Evolutionary conservation across 139 green algal genomes (phyloP).

Genomic region (Asterochloris erici): DNA sequence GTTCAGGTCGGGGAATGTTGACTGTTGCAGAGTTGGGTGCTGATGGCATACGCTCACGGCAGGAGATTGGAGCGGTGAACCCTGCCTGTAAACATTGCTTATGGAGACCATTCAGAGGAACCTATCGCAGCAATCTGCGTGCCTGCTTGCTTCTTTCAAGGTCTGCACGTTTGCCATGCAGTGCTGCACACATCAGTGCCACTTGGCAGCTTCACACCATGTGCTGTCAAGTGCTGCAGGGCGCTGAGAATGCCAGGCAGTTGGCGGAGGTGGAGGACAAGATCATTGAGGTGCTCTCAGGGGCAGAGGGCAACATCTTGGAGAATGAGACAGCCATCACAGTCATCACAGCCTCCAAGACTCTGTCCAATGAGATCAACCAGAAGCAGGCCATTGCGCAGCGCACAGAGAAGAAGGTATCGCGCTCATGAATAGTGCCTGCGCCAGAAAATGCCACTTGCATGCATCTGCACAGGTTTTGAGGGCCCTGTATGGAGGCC

Average conservation of each 20-base stretch:
- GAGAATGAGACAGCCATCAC: slow-evolving; percentile 73
- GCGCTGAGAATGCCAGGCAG: slow-evolving; percentile 61
- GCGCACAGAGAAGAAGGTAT: slow-evolving; percentile 60
- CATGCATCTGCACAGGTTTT: too few species aligned
- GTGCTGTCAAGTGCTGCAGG: slow-evolving; percentile 9
- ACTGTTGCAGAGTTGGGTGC: too few species aligned
- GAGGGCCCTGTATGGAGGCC: too few species aligned
- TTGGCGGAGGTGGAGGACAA: slow-evolving; percentile 77
- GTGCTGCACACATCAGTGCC: not conserved
- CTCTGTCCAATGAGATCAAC: slow-evolving; percentile 68
- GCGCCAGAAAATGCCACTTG: too few species aligned
- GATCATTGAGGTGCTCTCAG: slow-evolving; percentile 54
- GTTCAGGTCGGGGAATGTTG: too few species aligned
- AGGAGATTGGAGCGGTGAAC: too few species aligned
- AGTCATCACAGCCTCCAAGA: slow-evolving; percentile 76
- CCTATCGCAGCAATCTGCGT: not conserved
- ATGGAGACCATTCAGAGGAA: not conserved
- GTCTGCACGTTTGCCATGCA: not conserved
- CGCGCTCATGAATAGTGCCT: too few species aligned
- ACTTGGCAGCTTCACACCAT: not conserved
- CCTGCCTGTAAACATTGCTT: not conserved
- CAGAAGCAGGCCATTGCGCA: slow-evolving; percentile 62
- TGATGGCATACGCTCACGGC: too few species aligned
- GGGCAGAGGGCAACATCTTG: slow-evolving; percentile 67
- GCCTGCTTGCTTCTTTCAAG: not conserved